Evolutionary conservation across 164 flowering plant species (phyloP), one percentile per base, ranked within the genome.

Genomic region (Taxillus chinensis): DNA sequence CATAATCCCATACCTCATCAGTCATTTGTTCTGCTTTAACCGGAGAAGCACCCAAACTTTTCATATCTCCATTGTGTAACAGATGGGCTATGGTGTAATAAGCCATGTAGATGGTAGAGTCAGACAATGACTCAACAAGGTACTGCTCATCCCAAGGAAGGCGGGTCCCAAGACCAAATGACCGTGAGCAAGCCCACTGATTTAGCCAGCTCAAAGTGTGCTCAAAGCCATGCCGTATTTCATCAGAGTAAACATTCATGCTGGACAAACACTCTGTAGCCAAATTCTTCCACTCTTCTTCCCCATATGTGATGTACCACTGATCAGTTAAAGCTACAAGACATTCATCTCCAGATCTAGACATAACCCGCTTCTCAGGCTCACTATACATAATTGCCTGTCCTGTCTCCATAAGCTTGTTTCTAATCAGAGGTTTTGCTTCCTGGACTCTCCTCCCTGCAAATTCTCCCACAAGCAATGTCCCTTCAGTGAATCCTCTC

Each of bases 281-380:
- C 56, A 75, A 57, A 52, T 78, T 73, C 71, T 66, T 82, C 98
- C 96, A 91, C 58, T 86, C 92, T 41, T 53, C 10, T 70, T 92
- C 98, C 42, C 96, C 96, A 65, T 91, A 91, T 9, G 77, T 85
- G 64, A 89, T 73, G 69, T 86, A 91, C 96, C 96, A 91, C 65
- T 89, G 98, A 71, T 89, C 95, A 14, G 96, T 91, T 54, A 89
- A 80, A 55, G 96, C 96, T 64, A 89, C 98, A 50, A 91, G 86
- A 73, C 97, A 90, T 71, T 90, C 97, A 70, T 88, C 97, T 13
- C 96, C 97, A 5, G 96, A 91, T 66, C 96, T 81, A 14, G 96
- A 89, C 80, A 85, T 75, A 10, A 89, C 95, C 59, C 70, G 80
- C 76, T 86, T 89, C 70, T 89, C 96, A 7, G 98, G 98, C 66